phyloP scores from a whole-genome alignment of 1,284 basidiomycete species.

The Malassezia arunalokei region DNA sequence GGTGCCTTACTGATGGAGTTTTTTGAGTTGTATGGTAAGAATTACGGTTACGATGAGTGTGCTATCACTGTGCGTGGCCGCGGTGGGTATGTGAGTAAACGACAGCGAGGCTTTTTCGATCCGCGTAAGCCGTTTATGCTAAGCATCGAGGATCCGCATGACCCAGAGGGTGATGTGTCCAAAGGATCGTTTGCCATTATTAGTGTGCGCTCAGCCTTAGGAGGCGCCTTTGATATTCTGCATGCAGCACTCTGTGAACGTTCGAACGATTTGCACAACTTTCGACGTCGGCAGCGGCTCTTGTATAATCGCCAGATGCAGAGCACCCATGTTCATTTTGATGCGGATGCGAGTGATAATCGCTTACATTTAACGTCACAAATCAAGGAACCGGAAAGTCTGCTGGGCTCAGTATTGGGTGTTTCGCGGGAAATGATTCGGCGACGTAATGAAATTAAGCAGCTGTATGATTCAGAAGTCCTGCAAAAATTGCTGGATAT shows the following conservation, averaged over 20 bases:
- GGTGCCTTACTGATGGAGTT: conserved; percentile 89
- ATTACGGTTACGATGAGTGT: conserved; percentile 58
- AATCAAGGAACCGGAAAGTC: conserved; percentile 54
- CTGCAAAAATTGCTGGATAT: conserved; percentile 54
- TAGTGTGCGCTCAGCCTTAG: conserved; percentile 67
- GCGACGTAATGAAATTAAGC: conserved; percentile 52
- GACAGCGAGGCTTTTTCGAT: conserved; percentile 31
- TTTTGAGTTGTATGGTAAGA: conserved; percentile 83
- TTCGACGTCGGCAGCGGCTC: conserved; percentile 13
- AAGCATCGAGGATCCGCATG: conserved; percentile 88
- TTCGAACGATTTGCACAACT: conserved; percentile 20
- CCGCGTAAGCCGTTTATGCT: conserved; percentile 55
- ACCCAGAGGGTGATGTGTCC: conserved; percentile 83
- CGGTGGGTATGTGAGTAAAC: conserved; percentile 61
- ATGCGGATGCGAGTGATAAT: conserved; percentile 7
- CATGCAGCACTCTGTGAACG: conserved; percentile 49
- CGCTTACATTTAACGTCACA: conserved; percentile 12
- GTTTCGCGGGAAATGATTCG: conserved; percentile 64
- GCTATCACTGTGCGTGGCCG: conserved; percentile 68
- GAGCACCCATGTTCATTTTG: conserved; percentile 6
- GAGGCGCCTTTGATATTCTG: conserved; percentile 74
- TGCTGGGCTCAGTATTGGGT: conserved; percentile 66
- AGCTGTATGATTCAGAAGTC: conserved; percentile 56
- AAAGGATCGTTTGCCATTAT: conserved; percentile 72
- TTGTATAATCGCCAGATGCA: conserved; percentile 8